Base-by-base conservation (phyloP, 441 rosid genomes). In the Gossypium schwendimanii region DNA sequence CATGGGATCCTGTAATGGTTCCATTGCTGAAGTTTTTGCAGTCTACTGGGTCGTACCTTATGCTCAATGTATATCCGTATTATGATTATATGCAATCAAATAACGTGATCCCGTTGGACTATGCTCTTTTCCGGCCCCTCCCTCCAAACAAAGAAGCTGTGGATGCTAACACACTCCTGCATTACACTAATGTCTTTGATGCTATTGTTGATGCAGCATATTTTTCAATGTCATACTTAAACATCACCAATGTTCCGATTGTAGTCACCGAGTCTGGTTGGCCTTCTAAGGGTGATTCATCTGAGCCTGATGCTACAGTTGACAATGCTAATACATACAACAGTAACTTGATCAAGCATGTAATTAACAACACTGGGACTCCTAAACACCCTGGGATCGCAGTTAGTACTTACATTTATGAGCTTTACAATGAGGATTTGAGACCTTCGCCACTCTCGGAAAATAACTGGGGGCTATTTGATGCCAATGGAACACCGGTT, bases 31-130 rank as follows among this genome's bases (percentile, higher is more conserved):
- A 87, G 39, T 92, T 91, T 77, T 84, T 94, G 62, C 91, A 86
- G 77, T 88, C 96, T 11, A 91, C 98, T 0, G 88, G 91, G 1
- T 88, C 98, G 0, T 87, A 85, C 18, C 81, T 94, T 33, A 86
- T 94, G 98, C 88, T 94, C 31, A 94, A 94, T 60, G 97, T 85
- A 1, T 94, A 92, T 66, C 97, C 98, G 0, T 94, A 94, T 71
- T 89, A 87, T 26, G 97, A 88, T 69, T 94, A 89, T 68, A 76
- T 89, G 84, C 88, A 86, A 75, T 85, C 95, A 15, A 85, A 88
- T 68, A 90, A 81, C 0, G 89, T 81, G 41, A 82, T 94, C 77
- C 96, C 97, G 0, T 81, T 94, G 45, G 98, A 94, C 76, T 90
- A 94, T 68, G 97, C 97, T 0, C 91, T 94, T 70, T 92, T 94